Evolutionary conservation across 148 eudicot species (phyloP).

Genomic region (Rhododendron ferrugineum): DNA sequence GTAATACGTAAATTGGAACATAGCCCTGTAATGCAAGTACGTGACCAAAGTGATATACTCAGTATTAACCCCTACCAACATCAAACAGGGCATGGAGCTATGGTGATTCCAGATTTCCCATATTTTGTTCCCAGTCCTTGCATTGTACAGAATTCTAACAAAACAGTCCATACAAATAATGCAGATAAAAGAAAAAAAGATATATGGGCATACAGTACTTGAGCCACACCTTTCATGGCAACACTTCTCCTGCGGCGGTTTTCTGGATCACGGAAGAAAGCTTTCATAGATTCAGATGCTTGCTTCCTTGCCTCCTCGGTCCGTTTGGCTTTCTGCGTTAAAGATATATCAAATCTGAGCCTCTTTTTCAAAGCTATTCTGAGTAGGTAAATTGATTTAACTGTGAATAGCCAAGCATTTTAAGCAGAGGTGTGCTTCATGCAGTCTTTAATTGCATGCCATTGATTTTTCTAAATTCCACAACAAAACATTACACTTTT

Average conservation of each 20-base stretch:
- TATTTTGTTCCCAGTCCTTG: neutral
- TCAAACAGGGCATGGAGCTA: neutral
- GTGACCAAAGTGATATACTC: neutral
- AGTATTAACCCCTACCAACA: neutral
- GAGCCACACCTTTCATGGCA: constrained; percentile 71
- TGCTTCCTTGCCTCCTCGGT: constrained; percentile 72
- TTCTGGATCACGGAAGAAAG: constrained; percentile 74
- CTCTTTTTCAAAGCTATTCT: neutral
- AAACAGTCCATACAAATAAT: neutral
- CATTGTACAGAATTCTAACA: neutral
- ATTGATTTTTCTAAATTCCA: neutral
- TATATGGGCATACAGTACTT: neutral
- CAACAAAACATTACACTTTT: neutral
- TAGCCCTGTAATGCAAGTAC: neutral
- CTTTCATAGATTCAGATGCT: constrained; percentile 81
- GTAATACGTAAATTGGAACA: neutral
- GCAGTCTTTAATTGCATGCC: neutral
- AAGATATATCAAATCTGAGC: neutral
- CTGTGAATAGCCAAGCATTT: neutral
- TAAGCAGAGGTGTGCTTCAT: neutral
- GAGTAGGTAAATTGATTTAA: neutral
- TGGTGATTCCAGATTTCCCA: neutral
- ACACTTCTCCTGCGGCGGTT: constrained; percentile 88
- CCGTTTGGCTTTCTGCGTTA: constrained; percentile 63
- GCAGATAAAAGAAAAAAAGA: neutral